Evolutionary conservation across 1,284 basidiomycete genomes (phyloP).

Genomic region (Ustilago bromivora): DNA sequence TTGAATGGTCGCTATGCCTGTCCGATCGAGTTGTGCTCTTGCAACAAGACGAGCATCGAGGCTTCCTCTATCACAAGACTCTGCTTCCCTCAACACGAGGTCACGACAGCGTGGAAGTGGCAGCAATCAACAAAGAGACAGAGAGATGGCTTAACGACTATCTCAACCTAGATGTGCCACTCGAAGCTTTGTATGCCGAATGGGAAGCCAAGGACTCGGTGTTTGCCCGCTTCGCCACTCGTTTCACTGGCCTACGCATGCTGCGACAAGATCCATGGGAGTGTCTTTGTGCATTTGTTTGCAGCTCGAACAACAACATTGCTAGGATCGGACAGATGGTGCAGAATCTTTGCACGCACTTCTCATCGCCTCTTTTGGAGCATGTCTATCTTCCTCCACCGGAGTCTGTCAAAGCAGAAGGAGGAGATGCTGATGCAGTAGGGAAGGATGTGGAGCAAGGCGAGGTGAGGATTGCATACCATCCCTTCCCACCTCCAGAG

Average conservation of each 20-base stretch:
- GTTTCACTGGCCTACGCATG: constrained; percentile 77
- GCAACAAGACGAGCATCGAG: constrained; percentile 57
- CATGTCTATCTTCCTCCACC: constrained; percentile 61
- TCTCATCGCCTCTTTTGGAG: constrained; percentile 75
- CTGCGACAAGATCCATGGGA: constrained; percentile 94
- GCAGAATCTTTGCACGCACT: constrained; percentile 66
- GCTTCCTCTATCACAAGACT: constrained; percentile 61
- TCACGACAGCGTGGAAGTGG: background rate
- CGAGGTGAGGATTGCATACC: constrained; percentile 73
- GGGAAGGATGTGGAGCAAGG: constrained; percentile 18
- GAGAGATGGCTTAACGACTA: constrained; percentile 84
- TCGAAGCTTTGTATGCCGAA: constrained; percentile 79
- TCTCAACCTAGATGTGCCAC: constrained; percentile 85
- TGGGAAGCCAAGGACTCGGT: constrained; percentile 82
- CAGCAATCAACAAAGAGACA: constrained; percentile 71
- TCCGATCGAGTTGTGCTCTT: constrained; percentile 66
- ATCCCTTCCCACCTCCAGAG: constrained; percentile 86
- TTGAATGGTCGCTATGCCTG: constrained; percentile 67
- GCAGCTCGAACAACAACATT: constrained; percentile 96
- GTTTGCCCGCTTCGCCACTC: constrained; percentile 76
- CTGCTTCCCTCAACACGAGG: constrained; percentile 29
- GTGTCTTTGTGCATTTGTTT: constrained; percentile 79
- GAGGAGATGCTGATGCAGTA: constrained; percentile 29
- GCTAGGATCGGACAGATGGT: constrained; percentile 69
- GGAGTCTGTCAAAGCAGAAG: constrained; percentile 32